Percentiles rank a stretch among this genome's conserved stretches.
Conservation (phyloP, 768 basidiomycete genomes). For the Termitomyces sp. region DNA sequence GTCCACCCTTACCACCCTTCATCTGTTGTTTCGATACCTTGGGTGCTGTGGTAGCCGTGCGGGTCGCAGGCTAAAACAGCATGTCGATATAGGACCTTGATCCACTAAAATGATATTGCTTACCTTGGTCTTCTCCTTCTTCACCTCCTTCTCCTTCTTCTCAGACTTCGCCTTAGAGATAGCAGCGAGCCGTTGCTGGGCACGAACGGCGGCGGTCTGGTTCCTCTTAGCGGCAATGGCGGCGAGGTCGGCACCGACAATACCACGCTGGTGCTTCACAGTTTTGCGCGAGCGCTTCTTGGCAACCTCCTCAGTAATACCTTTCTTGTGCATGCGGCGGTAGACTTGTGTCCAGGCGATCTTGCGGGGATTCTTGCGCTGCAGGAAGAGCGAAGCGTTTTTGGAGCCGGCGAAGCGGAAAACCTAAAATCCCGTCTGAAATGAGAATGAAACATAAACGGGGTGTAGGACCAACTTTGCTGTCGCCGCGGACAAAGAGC, state of each 20-base stretch:
- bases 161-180: slow-evolving; percentile 93
- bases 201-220: slow-evolving; percentile 82
- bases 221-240: slow-evolving; percentile 89
- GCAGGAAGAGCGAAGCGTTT: slow-evolving; percentile 93
- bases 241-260: slow-evolving; percentile 93
- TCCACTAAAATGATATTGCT: slow-evolving; percentile 13
- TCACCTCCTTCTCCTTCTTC: slow-evolving; percentile 94
- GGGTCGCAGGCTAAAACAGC: slow-evolving; percentile 41
- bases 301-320: slow-evolving; percentile 96
- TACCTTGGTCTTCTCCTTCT: slow-evolving; percentile 90
- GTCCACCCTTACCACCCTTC: slow-evolving; percentile 83
- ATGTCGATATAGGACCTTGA: not conserved
- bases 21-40: slow-evolving; percentile 95
- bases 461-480: slow-evolving; percentile 61
- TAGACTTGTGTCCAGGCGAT: slow-evolving; percentile 95
- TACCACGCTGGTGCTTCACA: slow-evolving; percentile 97
- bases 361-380: slow-evolving; percentile 99
- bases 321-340: slow-evolving; percentile 99
- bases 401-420: slow-evolving; percentile 95
- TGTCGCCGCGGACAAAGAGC: slow-evolving; percentile 92
- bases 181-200: slow-evolving; percentile 75
- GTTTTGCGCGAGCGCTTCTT: slow-evolving; percentile 98
- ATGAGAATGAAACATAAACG: not conserved
- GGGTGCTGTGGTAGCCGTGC: slow-evolving; percentile 56
- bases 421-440: slow-evolving; percentile 40